These are phyloP conservation scores for Heracleum sosnowskyi DNA, from an alignment of 129 eudicot genomes.

Conservation along the genomic window DNA sequence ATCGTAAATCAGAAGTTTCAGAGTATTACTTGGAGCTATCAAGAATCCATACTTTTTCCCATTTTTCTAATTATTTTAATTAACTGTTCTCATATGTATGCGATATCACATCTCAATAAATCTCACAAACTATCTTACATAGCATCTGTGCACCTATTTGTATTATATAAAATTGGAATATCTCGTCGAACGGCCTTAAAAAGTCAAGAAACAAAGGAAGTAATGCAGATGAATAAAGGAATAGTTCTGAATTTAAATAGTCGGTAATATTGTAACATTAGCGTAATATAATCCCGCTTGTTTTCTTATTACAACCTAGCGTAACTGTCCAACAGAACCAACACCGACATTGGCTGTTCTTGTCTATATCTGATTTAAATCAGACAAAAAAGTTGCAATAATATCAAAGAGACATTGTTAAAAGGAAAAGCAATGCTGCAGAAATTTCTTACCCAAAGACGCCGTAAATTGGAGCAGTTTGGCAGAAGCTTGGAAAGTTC, in stretches of 20 bases:
- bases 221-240: not conserved
- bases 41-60: not conserved
- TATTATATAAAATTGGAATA: not conserved
- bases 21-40: not conserved
- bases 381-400: not conserved
- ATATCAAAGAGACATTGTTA: not conserved
- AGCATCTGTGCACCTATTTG: not conserved
- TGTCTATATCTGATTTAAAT: not conserved
- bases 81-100: not conserved
- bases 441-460: conserved; percentile 69
- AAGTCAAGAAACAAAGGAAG: not conserved
- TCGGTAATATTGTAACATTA: not conserved
- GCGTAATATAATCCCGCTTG: not conserved
- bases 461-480: conserved; percentile 55
- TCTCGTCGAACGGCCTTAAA: not conserved
- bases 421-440: not conserved
- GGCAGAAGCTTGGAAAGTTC: conserved; percentile 53
- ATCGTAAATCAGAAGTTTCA: not conserved
- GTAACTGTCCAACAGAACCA: not conserved
- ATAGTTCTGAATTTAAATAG: not conserved
- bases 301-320: not conserved
- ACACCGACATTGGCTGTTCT: not conserved
- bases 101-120: not conserved
- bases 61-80: not conserved
- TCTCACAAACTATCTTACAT: not conserved